Evolutionary conservation across 768 basidiomycete species (phyloP).

Genomic region (Dioszegia hungarica): DNA sequence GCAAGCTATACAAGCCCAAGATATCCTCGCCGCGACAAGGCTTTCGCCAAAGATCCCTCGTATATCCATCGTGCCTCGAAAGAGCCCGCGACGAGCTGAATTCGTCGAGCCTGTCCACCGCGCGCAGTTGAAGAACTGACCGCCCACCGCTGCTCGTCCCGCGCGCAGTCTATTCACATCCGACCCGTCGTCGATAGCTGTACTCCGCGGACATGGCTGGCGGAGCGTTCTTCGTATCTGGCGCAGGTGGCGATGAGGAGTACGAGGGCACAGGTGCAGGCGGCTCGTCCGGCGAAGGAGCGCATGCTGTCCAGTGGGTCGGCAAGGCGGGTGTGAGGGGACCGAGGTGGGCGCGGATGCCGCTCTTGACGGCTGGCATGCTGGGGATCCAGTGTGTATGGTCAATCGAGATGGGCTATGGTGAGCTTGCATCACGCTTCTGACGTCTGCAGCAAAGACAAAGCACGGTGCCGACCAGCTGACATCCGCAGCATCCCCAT

Average conservation of each 20-base stretch:
- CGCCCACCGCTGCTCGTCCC: too few species aligned
- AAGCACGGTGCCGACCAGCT: not conserved
- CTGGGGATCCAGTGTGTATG: slow-evolving; percentile 78
- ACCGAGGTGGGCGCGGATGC: slow-evolving; percentile 46
- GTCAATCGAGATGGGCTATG: slow-evolving; percentile 93
- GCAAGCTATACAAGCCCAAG: too few species aligned
- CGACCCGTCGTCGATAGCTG: not conserved
- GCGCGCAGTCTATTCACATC: too few species aligned
- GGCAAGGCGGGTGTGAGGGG: slow-evolving; percentile 45
- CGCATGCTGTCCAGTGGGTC: slow-evolving; percentile 46
- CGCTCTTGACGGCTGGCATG: slow-evolving; percentile 66
- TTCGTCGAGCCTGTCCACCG: too few species aligned
- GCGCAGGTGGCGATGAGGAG: slow-evolving; percentile 50
- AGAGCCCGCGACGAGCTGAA: too few species aligned
- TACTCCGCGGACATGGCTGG: slow-evolving; percentile 25
- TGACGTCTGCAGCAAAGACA: not conserved
- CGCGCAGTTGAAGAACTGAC: too few species aligned
- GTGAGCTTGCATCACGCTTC: slow-evolving; percentile 39
- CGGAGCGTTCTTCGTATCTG: slow-evolving; percentile 29
- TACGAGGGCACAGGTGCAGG: slow-evolving; percentile 60
- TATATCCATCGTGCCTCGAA: too few species aligned
- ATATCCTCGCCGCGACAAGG: too few species aligned
- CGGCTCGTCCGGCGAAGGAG: slow-evolving; percentile 1
- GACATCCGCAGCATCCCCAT: slow-evolving; percentile 63
- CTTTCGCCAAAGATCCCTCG: too few species aligned